phyloP scores from a whole-genome alignment of 805 yeast genomes.

The Ogataea glucozyma region DNA sequence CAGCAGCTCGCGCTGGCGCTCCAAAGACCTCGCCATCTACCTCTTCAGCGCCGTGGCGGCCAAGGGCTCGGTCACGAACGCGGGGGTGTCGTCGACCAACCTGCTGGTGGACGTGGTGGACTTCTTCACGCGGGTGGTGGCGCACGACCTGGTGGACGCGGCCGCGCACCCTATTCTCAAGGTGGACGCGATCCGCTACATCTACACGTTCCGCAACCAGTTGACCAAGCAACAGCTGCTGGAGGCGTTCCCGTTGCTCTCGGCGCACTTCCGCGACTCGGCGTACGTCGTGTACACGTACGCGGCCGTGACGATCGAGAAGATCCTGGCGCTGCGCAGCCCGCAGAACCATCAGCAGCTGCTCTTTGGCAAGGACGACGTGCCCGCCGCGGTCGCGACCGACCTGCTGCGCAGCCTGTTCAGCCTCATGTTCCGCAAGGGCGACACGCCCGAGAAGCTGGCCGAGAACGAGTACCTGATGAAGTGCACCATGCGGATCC shows the following conservation, averaged over 20 bases:
- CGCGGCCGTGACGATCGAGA: slow-evolving; percentile 90
- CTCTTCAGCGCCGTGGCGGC: slow-evolving; percentile 88
- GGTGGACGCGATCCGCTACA: slow-evolving; percentile 91
- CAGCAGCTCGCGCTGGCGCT: slow-evolving; percentile 65
- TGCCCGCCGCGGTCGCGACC: slow-evolving; percentile 58
- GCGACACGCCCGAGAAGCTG: slow-evolving; percentile 78
- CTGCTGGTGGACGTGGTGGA: slow-evolving; percentile 80
- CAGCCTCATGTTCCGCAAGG: slow-evolving; percentile 58
- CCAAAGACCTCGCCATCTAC: slow-evolving; percentile 83
- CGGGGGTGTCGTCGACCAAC: slow-evolving; percentile 88
- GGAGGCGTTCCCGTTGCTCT: slow-evolving; percentile 76
- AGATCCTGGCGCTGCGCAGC: slow-evolving; percentile 75
- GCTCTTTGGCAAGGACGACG: slow-evolving; percentile 72
- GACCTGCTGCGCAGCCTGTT: slow-evolving; percentile 68
- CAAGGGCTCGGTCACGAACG: slow-evolving; percentile 81
- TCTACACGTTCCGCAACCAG: slow-evolving; percentile 89
- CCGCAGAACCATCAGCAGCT: slow-evolving; percentile 51
- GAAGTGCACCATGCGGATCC: slow-evolving; percentile 82
- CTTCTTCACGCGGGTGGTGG: slow-evolving; percentile 79
- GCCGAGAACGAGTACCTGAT: slow-evolving; percentile 94
- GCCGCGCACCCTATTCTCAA: slow-evolving; percentile 73
- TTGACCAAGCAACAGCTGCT: slow-evolving; percentile 80
- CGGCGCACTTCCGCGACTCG: slow-evolving; percentile 62
- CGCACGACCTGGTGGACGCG: slow-evolving; percentile 69
- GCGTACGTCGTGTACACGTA: slow-evolving; percentile 89